Conservation (phyloP, 2,329 filamentous ascomycete genomes). For the Fusarium sp. region DNA sequence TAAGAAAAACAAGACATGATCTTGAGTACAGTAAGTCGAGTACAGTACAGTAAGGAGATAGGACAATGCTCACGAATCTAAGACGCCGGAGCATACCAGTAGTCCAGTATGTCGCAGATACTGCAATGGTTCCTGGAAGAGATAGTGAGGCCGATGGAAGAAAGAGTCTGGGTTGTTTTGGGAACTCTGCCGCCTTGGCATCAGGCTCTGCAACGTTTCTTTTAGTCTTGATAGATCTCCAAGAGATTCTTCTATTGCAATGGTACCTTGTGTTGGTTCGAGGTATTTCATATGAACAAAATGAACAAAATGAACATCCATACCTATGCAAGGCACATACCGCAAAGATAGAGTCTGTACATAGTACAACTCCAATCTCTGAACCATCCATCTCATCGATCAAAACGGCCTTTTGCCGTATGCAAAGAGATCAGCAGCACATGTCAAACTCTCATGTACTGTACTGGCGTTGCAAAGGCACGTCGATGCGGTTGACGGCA, state of each 20-base stretch:
- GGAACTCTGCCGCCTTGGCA: slow-evolving; percentile 19
- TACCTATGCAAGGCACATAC: background rate
- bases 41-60: background rate
- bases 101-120: slow-evolving; percentile 2
- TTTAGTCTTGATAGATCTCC: background rate
- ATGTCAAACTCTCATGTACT: slow-evolving; percentile 13
- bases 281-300: background rate
- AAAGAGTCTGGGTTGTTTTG: slow-evolving; percentile 6
- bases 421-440: slow-evolving; percentile 16
- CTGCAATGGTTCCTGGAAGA: slow-evolving; percentile 16
- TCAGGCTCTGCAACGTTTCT: slow-evolving; percentile 17
- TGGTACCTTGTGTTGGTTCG: slow-evolving; percentile 7
- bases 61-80: background rate
- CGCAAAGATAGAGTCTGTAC: background rate
- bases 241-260: slow-evolving; percentile 5
- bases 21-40: background rate
- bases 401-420: slow-evolving; percentile 2
- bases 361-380: background rate
- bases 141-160: slow-evolving; percentile 5
- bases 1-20: slow-evolving; percentile 24
- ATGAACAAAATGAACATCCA: background rate
- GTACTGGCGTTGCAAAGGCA: background rate
- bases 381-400: background rate
- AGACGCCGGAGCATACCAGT: slow-evolving; percentile 1
- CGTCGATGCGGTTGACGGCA: slow-evolving; percentile 9